Evolutionary conservation across 371 early-diverging fungal genomes (phyloP), one percentile per base, ranked within the genome.

Genomic region (Mucor plumbeus): DNA sequence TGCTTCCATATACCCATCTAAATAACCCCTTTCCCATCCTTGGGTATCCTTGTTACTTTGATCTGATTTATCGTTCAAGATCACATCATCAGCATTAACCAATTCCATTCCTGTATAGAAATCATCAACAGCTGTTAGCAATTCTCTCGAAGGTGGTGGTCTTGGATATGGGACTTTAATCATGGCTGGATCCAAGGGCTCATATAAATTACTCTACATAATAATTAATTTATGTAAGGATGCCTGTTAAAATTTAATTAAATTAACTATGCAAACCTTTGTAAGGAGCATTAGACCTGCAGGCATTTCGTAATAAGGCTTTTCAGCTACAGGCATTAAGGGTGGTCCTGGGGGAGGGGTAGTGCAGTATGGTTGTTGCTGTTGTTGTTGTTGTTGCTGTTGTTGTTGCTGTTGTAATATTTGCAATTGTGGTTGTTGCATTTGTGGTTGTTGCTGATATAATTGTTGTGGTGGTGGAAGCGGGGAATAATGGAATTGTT

Each of bases 21-120:
- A 55, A 60, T 78, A 81, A 8, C 85, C 85, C 4, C 75, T 75
- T 47, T 87, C 85, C 89, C 89, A 89, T 13, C 89, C 89, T 53
- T 88, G 85, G 17, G 80, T 66, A 69, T 83, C 86, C 3, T 80
- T 59, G 14, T 70, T 65, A 5, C 9, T 35, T 13, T 58, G 19
- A 10, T 33, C 48, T 1, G 71, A 71, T 11, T 60, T 48, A 14
- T 81, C 73, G 55, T 74, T 71, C 26, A 76, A 65, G 5, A 72
- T 56, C 11, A 39, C 58, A 26, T 65, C 71, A 13, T 76, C 64
- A 17, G 55, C 60, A 44, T 63, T 76, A 7, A 48, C 26, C 13
- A 81, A 40, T 26, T 82, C 64, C 11, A 83, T 35, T 17, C 83
- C 87, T 36, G 68, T 47, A 59, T 87, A 79, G 63, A 87, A 89